Conservation (phyloP, 257 asterid genomes). For the Eustoma russellianum region DNA sequence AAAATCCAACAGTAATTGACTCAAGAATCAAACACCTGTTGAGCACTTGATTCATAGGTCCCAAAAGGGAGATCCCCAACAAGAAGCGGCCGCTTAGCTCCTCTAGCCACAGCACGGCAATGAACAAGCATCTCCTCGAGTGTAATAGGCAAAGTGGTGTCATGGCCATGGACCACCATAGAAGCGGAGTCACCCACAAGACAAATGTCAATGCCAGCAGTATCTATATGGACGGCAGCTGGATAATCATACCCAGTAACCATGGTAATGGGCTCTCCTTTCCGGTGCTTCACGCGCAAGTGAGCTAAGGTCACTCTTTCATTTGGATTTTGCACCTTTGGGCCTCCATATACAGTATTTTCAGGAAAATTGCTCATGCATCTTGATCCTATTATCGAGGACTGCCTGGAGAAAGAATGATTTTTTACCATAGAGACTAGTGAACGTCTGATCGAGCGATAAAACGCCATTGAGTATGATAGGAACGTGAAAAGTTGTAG, state of each 20-base stretch:
- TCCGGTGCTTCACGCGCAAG: constrained; percentile 62
- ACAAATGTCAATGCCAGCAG: constrained; percentile 77
- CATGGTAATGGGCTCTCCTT: constrained; percentile 68
- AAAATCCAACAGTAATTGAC: no score
- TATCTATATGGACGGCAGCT: constrained; percentile 71
- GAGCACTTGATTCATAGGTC: constrained; percentile 64
- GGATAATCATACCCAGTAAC: constrained; percentile 95
- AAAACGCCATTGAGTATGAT: constrained; percentile 5
- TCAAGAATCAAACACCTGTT: constrained; percentile 37
- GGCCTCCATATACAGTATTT: constrained; percentile 78
- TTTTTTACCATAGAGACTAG: not conserved
- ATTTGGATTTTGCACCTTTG: constrained; percentile 59
- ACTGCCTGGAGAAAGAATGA: not conserved
- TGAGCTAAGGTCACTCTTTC: constrained; percentile 60
- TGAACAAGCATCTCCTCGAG: constrained; percentile 93
- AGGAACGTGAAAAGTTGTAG: no score
- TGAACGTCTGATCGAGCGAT: constrained; percentile 6
- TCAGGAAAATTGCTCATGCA: constrained; percentile 70
- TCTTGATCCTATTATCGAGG: constrained; percentile 10
- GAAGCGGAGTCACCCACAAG: constrained; percentile 95
- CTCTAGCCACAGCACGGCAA: constrained; percentile 87
- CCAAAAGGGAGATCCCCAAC: constrained; percentile 92
- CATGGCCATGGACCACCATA: constrained; percentile 97
- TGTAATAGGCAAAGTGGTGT: constrained; percentile 84
- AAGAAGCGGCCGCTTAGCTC: constrained; percentile 76